These are phyloP conservation scores for Gynandropsis gynandra DNA, from an alignment of 345 rosid genomes.

Conservation along the genomic window DNA sequence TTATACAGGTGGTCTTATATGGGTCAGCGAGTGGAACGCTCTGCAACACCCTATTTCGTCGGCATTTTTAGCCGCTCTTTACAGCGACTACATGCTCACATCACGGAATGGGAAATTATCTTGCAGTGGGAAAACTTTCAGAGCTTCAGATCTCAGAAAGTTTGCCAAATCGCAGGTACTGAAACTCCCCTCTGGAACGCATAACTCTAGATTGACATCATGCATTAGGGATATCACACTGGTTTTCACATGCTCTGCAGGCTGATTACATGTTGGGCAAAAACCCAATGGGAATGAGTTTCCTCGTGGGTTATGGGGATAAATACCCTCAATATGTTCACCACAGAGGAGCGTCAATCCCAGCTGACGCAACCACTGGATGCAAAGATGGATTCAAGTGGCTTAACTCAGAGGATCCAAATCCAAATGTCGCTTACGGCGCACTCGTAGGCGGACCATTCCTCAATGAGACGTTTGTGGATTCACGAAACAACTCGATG, in stretches of 20 bases:
- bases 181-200: neutral
- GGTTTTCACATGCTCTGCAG: slow-evolving; percentile 31
- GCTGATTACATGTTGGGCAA: slow-evolving; percentile 89
- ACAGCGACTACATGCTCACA: slow-evolving; percentile 91
- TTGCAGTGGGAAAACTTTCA: slow-evolving; percentile 55
- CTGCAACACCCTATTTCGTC: slow-evolving; percentile 88
- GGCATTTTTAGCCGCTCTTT: slow-evolving; percentile 83
- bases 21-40: slow-evolving; percentile 83
- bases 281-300: slow-evolving; percentile 78
- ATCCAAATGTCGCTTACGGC: slow-evolving; percentile 86
- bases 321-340: slow-evolving; percentile 74
- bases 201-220: neutral
- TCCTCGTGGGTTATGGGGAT: slow-evolving; percentile 84
- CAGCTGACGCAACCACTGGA: slow-evolving; percentile 54
- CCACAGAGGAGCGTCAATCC: slow-evolving; percentile 98
- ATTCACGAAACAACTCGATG: slow-evolving; percentile 65
- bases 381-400: slow-evolving; percentile 76
- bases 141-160: slow-evolving; percentile 75
- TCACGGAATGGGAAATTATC: slow-evolving; percentile 57
- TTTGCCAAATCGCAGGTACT: slow-evolving; percentile 88
- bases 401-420: slow-evolving; percentile 53
- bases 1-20: slow-evolving; percentile 78
- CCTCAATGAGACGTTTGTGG: slow-evolving; percentile 63
- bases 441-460: slow-evolving; percentile 95
- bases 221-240: no score